These are phyloP conservation scores for Candida namnaoensis DNA, from an alignment of 805 yeast genomes.

Conservation along the genomic window DNA sequence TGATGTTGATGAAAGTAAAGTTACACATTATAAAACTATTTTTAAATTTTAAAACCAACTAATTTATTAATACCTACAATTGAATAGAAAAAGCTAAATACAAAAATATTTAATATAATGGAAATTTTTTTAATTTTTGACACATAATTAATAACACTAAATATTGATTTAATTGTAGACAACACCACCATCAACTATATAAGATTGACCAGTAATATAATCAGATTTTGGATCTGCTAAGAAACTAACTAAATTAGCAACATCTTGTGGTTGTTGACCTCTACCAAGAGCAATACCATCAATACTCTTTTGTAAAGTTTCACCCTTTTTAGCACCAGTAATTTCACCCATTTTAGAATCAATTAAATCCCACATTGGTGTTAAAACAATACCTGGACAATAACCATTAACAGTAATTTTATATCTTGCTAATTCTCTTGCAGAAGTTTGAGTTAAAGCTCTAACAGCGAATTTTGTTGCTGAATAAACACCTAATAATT, in stretches of 20 bases:
- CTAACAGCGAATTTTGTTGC: slow-evolving; percentile 29
- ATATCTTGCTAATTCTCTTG: slow-evolving; percentile 26
- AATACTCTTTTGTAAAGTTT: slow-evolving; percentile 15
- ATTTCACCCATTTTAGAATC: slow-evolving; percentile 17
- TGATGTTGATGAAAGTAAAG: neutral
- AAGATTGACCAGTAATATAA: slow-evolving; percentile 26
- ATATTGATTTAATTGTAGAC: slow-evolving; percentile 4
- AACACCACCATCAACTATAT: slow-evolving; percentile 29
- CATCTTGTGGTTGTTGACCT: slow-evolving; percentile 25
- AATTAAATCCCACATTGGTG: slow-evolving; percentile 27
- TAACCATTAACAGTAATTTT: slow-evolving; percentile 29
- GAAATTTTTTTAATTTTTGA: too few relatives aligned
- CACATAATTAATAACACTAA: too few relatives aligned
- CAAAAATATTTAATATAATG: too few relatives aligned
- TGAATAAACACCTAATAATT: slow-evolving; percentile 23
- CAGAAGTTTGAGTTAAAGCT: slow-evolving; percentile 28
- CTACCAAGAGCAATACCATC: slow-evolving; percentile 25
- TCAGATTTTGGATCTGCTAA: slow-evolving; percentile 26
- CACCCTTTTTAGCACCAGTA: slow-evolving; percentile 20
- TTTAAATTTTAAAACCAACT: too few relatives aligned
- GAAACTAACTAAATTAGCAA: slow-evolving; percentile 25
- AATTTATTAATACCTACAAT: too few relatives aligned
- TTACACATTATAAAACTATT: neutral
- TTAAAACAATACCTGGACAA: slow-evolving; percentile 31
- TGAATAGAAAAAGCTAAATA: too few relatives aligned